phyloP scores from a whole-genome alignment of 108 stramenopile genomes.

The Nitzschia palea region DNA sequence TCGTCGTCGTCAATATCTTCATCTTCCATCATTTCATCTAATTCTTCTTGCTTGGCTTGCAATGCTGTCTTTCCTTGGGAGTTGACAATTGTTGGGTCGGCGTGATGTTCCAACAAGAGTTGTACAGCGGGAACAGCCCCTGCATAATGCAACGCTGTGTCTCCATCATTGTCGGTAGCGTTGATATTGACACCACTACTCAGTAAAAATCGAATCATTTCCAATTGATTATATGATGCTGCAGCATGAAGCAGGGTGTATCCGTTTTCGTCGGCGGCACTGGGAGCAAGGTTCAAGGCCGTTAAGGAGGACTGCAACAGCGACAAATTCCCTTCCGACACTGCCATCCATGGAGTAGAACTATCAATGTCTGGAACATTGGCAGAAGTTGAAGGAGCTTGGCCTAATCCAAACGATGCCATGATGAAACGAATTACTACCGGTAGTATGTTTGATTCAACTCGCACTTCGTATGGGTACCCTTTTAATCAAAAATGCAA shows the following conservation, averaged over 20 bases:
- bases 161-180: constrained; percentile 57
- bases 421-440: constrained; percentile 19
- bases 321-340: constrained; percentile 55
- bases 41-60: constrained; percentile 48
- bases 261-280: constrained; percentile 52
- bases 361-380: constrained; percentile 30
- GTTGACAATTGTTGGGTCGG: constrained; percentile 31
- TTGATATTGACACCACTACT: constrained; percentile 28
- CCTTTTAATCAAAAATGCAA: too few relatives aligned
- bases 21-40: constrained; percentile 51
- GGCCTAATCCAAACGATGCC: constrained; percentile 44
- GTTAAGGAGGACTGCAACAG: constrained; percentile 45
- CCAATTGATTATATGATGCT: constrained; percentile 54
- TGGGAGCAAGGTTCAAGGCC: constrained; percentile 26
- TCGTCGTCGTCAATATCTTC: constrained; percentile 58
- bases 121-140: constrained; percentile 36
- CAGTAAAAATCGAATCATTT: constrained; percentile 39
- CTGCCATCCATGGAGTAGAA: constrained; percentile 66
- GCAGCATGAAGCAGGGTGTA: constrained; percentile 69
- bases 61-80: constrained; percentile 50
- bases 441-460: too few relatives aligned
- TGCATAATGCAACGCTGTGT: constrained; percentile 73
- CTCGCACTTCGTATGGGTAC: too few relatives aligned
- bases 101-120: constrained; percentile 43
- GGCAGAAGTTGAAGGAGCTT: not conserved